Conservation (phyloP, 2,329 filamentous ascomycete genomes). For the Sclerotinia spermophila region DNA sequence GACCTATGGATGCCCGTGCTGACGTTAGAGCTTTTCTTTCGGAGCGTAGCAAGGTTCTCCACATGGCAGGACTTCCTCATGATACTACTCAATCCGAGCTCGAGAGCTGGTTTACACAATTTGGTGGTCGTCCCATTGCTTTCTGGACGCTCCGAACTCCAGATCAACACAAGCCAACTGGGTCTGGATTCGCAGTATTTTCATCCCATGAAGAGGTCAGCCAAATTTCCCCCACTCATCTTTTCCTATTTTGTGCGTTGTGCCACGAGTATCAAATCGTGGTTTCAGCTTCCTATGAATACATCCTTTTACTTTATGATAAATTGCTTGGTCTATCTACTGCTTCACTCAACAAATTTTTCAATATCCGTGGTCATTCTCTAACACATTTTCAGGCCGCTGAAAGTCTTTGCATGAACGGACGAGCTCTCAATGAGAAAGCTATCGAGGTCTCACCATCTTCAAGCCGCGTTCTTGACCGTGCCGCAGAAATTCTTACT, state of each 20-base stretch:
- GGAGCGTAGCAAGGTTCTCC: constrained; percentile 95
- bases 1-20: constrained; percentile 93
- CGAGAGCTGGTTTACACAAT: constrained; percentile 99
- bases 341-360: constrained; percentile 33
- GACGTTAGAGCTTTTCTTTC: constrained; percentile 95
- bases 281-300: constrained; percentile 32
- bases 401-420: constrained; percentile 98
- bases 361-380: constrained; percentile 34
- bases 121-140: constrained; percentile 93
- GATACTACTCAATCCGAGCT: constrained; percentile 98
- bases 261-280: constrained; percentile 33
- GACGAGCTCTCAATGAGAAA: constrained; percentile 95
- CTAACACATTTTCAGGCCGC: constrained; percentile 64
- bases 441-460: constrained; percentile 98
- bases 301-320: constrained; percentile 35
- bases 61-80: constrained; percentile 95
- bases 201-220: constrained; percentile 96
- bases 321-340: constrained; percentile 27
- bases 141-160: constrained; percentile 98
- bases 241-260: constrained; percentile 31
- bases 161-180: constrained; percentile 99
- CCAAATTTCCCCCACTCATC: constrained; percentile 27
- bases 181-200: constrained; percentile 96
- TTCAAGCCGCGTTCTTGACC: constrained; percentile 92
- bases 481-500: constrained; percentile 91